Conservation (phyloP, 257 asterid species). For the Scutellaria baicalensis region DNA sequence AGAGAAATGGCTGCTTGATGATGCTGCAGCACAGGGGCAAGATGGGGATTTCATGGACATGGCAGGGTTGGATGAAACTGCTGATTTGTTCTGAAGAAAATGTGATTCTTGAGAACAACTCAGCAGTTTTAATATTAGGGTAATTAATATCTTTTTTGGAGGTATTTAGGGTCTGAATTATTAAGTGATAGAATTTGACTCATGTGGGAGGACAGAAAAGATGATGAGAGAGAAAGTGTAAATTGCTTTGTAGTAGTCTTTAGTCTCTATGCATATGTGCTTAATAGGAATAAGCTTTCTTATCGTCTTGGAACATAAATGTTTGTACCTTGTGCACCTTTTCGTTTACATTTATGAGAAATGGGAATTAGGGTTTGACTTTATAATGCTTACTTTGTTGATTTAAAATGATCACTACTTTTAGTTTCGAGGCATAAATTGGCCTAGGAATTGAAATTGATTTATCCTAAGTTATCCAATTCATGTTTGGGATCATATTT, state of each 20-base stretch:
- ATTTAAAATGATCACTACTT: not conserved
- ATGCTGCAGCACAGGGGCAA: conserved; percentile 52
- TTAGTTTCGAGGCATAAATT: not conserved
- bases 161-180: conserved; percentile 5
- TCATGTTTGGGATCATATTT: not conserved
- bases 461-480: not conserved
- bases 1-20: conserved; percentile 86
- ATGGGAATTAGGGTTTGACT: conserved; percentile 23
- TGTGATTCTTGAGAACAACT: conserved; percentile 28
- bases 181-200: not conserved
- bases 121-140: conserved; percentile 11
- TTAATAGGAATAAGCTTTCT: conserved; percentile 22
- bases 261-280: conserved; percentile 9
- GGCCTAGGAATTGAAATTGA: not conserved
- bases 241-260: conserved; percentile 11
- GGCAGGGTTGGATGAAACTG: conserved; percentile 47
- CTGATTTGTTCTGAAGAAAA: conserved; percentile 59
- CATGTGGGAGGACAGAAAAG: conserved; percentile 11
- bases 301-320: not conserved
- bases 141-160: not conserved
- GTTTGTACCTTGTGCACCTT: conserved; percentile 22
- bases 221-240: conserved; percentile 24
- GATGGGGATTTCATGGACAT: conserved; percentile 55
- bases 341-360: conserved; percentile 13
- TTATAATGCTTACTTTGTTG: not conserved